These are phyloP conservation scores for Metschnikowia borealis DNA, from an alignment of 805 yeast genomes.

Conservation along the genomic window DNA sequence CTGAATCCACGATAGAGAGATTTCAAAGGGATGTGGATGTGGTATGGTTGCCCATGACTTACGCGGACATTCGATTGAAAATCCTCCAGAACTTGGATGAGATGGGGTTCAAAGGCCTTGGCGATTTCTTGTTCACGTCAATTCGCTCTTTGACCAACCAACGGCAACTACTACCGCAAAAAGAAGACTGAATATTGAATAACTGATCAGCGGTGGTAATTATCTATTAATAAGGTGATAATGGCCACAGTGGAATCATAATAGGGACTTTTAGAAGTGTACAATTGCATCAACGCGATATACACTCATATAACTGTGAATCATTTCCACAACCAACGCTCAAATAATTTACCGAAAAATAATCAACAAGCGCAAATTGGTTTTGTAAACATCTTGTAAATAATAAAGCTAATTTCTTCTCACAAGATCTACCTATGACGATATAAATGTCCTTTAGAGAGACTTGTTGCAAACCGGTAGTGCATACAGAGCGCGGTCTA, in stretches of 20 bases:
- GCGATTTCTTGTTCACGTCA: conserved; percentile 50
- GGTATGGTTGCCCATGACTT: conserved; percentile 37
- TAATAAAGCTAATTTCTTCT: background rate
- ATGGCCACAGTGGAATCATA: background rate
- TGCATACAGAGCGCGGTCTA: conserved; percentile 1
- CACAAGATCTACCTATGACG: background rate
- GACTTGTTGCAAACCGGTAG: background rate
- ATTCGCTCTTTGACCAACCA: conserved; percentile 41
- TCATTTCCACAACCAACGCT: background rate
- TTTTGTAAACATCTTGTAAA: background rate
- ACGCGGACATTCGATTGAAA: conserved; percentile 44
- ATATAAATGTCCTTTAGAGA: background rate
- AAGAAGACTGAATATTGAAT: background rate
- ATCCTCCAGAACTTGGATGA: conserved; percentile 41
- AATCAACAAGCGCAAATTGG: too few relatives aligned
- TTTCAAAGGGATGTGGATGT: conserved; percentile 25
- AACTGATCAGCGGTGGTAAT: background rate
- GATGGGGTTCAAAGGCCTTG: conserved; percentile 46
- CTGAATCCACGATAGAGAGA: conserved; percentile 37
- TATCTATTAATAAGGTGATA: background rate
- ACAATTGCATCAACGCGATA: background rate
- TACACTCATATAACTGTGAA: background rate
- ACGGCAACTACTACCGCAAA: background rate
- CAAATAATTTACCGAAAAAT: too few relatives aligned
- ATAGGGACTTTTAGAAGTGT: background rate